Evolutionary conservation across 2,329 filamentous ascomycete genomes (phyloP).

Genomic region (Akanthomyces dipterigenus): DNA sequence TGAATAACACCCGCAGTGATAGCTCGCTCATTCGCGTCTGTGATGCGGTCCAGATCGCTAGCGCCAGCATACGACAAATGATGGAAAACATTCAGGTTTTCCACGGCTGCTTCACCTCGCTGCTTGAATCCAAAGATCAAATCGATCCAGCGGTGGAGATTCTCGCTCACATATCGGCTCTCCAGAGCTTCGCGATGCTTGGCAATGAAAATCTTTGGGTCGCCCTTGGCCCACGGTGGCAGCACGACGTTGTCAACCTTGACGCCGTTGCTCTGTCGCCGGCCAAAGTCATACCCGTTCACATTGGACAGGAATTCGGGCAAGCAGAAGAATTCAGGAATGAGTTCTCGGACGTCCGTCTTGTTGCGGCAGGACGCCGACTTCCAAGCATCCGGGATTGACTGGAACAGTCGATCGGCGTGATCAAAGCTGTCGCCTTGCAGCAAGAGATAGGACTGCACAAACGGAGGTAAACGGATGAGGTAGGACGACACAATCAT

Average conservation of each 20-base stretch:
- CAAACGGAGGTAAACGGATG: constrained; percentile 90
- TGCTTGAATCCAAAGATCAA: constrained; percentile 93
- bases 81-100: constrained; percentile 92
- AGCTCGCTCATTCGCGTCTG: constrained; percentile 77
- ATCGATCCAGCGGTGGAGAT: constrained; percentile 93
- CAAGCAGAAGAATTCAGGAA: constrained; percentile 94
- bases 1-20: constrained; percentile 95
- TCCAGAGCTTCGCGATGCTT: constrained; percentile 96
- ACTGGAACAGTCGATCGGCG: constrained; percentile 91
- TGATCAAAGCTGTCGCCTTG: constrained; percentile 97
- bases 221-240: constrained; percentile 95
- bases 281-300: constrained; percentile 90
- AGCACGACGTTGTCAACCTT: constrained; percentile 79
- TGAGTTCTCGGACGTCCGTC: constrained; percentile 89
- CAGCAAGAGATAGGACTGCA: constrained; percentile 87
- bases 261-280: constrained; percentile 71
- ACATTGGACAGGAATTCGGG: constrained; percentile 92
- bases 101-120: constrained; percentile 82
- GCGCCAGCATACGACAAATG: constrained; percentile 92
- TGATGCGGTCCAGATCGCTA: constrained; percentile 84
- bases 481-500: constrained; percentile 98
- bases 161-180: constrained; percentile 82
- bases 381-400: constrained; percentile 82
- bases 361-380: constrained; percentile 87
- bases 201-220: constrained; percentile 89